phyloP scores from a whole-genome alignment of 108 stramenopile species.

The Skeletonema marinoi region DNA sequence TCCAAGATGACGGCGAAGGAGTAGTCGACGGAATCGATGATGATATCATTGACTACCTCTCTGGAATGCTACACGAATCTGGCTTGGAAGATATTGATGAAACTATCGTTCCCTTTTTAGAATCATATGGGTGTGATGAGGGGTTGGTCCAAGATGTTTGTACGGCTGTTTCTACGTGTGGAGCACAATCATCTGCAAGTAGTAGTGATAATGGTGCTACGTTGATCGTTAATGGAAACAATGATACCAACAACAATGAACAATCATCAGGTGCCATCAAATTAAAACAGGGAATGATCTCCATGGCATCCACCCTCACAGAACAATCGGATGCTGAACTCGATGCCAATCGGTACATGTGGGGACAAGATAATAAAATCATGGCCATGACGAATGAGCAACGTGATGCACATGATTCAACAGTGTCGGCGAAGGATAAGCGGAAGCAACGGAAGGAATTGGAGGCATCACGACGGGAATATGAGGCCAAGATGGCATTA shows the following conservation, averaged over 20 bases:
- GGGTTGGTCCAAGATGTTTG: conserved; percentile 46
- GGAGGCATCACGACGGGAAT: conserved; percentile 67
- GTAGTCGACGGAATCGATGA: conserved; percentile 41
- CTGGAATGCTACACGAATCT: conserved; percentile 60
- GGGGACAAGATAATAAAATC: conserved; percentile 73
- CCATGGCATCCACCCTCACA: conserved; percentile 62
- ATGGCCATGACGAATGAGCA: conserved; percentile 72
- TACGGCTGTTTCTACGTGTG: conserved; percentile 22
- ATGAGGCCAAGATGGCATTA: conserved; percentile 49
- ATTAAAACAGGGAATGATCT: conserved; percentile 70
- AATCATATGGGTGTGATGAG: conserved; percentile 58
- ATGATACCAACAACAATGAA: conserved; percentile 11
- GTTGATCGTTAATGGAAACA: conserved; percentile 1
- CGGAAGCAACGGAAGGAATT: conserved; percentile 78
- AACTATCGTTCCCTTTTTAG: conserved; percentile 71
- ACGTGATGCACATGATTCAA: conserved; percentile 69
- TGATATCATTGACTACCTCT: conserved; percentile 68
- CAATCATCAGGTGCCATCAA: conserved; percentile 36
- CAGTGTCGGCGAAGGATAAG: conserved; percentile 72
- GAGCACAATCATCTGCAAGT: not conserved
- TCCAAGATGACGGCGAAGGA: conserved; percentile 27
- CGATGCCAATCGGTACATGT: conserved; percentile 63
- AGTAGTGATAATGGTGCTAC: not conserved
- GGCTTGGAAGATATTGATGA: conserved; percentile 52
- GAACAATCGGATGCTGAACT: conserved; percentile 59